A percentile compares a stretch with the other conserved stretches of the same genome.
phyloP scores from a whole-genome alignment of 2,329 filamentous ascomycete genomes.

The Monosporascus sp. region DNA sequence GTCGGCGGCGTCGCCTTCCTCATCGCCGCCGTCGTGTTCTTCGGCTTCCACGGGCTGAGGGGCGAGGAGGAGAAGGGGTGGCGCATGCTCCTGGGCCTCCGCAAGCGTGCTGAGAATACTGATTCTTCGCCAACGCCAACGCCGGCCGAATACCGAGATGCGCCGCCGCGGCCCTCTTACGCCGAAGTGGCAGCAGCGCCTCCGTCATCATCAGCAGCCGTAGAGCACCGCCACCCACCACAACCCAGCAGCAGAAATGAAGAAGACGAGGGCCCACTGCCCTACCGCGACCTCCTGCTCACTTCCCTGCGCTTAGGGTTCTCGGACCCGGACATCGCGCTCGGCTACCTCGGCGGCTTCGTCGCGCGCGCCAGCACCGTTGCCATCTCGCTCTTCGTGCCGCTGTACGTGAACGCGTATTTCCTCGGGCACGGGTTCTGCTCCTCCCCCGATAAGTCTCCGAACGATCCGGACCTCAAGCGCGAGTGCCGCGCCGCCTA shows the following conservation, averaged over 20 bases:
- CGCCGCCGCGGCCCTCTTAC: background rate
- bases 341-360: conserved; percentile 91
- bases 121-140: no score
- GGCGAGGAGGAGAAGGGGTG: conserved; percentile 78
- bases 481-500: conserved; percentile 82
- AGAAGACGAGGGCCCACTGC: conserved; percentile 35
- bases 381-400: conserved; percentile 90
- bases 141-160: no score
- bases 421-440: conserved; percentile 81
- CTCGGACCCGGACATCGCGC: conserved; percentile 68
- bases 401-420: conserved; percentile 86
- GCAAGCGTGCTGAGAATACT: background rate
- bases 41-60: conserved; percentile 64
- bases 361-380: conserved; percentile 93
- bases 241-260: background rate
- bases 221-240: background rate
- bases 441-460: conserved; percentile 57
- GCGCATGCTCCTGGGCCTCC: conserved; percentile 47
- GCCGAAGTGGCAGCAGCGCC: background rate
- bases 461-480: conserved; percentile 64
- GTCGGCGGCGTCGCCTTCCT: conserved; percentile 68
- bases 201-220: background rate
- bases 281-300: conserved; percentile 56
- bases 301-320: conserved; percentile 66
- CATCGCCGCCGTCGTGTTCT: conserved; percentile 69